Evolutionary conservation across 208 protist genomes (phyloP).

Genomic region (Naegleria lovaniensis): DNA sequence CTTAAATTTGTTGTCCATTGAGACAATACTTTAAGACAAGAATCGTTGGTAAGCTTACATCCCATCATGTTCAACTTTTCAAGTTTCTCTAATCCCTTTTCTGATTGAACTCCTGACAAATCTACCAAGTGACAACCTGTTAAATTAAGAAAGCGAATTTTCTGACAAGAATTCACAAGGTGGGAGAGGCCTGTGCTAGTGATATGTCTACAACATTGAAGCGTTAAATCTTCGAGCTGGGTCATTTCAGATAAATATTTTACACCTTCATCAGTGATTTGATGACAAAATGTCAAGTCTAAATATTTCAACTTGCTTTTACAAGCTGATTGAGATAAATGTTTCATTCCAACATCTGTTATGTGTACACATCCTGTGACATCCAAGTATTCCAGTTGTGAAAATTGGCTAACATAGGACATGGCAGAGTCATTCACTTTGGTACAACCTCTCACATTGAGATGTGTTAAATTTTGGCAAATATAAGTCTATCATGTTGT

Average conservation of each 20-base stretch:
- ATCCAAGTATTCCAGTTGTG: not conserved
- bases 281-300: constrained; percentile 25
- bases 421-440: constrained; percentile 13
- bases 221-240: not conserved
- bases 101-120: not conserved
- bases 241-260: not conserved
- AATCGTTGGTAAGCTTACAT: constrained; percentile 2
- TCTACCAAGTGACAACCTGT: not conserved
- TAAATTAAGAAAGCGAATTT: not conserved
- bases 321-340: not conserved
- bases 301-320: constrained; percentile 5
- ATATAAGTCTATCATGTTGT: constrained; percentile 18
- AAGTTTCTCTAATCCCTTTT: not conserved
- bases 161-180: not conserved
- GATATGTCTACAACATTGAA: constrained; percentile 10
- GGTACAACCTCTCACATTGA: constrained; percentile 18
- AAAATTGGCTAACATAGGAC: not conserved
- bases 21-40: not conserved
- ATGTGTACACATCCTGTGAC: constrained; percentile 6
- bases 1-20: not conserved
- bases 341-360: not conserved
- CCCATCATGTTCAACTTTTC: constrained; percentile 11
- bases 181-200: not conserved
- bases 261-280: constrained; percentile 27
- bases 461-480: constrained; percentile 1